Evolutionary conservation across 129 eudicot genomes (phyloP).

Genomic region (Heracleum sosnowskyi): DNA sequence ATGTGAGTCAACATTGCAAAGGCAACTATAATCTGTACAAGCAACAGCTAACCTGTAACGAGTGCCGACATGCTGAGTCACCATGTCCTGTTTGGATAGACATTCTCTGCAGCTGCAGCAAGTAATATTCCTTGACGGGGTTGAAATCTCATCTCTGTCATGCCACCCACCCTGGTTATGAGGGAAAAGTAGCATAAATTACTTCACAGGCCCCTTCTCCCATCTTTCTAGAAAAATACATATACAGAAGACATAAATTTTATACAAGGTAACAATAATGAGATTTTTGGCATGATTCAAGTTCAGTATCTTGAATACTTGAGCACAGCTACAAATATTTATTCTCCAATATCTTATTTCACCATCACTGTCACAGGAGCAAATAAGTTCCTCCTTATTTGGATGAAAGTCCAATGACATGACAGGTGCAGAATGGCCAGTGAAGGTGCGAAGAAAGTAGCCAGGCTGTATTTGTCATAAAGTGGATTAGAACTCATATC

Average conservation of each 20-base stretch:
- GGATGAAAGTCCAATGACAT: slow-evolving; percentile 40
- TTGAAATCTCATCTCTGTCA: slow-evolving; percentile 50
- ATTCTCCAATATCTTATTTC: slow-evolving; percentile 38
- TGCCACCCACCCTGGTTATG: slow-evolving; percentile 44
- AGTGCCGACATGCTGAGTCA: slow-evolving; percentile 48
- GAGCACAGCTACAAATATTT: slow-evolving; percentile 24
- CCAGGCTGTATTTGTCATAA: slow-evolving; percentile 16
- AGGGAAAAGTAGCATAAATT: background rate
- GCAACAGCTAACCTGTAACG: slow-evolving; percentile 32
- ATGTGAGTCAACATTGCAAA: background rate
- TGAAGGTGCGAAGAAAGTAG: slow-evolving; percentile 27
- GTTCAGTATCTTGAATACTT: slow-evolving; percentile 23
- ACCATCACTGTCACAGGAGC: slow-evolving; percentile 34
- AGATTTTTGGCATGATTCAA: background rate
- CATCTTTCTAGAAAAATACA: background rate
- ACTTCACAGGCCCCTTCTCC: background rate
- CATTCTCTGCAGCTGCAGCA: slow-evolving; percentile 59
- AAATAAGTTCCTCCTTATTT: slow-evolving; percentile 29
- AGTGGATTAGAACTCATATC: background rate
- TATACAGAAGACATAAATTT: background rate
- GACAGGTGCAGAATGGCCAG: slow-evolving; percentile 21
- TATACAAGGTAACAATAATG: background rate
- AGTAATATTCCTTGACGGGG: slow-evolving; percentile 59
- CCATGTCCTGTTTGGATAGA: slow-evolving; percentile 46
- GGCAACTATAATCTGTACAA: background rate